phyloP scores from a whole-genome alignment of 2,329 filamentous ascomycete genomes.

The Cladosporium sp. region DNA sequence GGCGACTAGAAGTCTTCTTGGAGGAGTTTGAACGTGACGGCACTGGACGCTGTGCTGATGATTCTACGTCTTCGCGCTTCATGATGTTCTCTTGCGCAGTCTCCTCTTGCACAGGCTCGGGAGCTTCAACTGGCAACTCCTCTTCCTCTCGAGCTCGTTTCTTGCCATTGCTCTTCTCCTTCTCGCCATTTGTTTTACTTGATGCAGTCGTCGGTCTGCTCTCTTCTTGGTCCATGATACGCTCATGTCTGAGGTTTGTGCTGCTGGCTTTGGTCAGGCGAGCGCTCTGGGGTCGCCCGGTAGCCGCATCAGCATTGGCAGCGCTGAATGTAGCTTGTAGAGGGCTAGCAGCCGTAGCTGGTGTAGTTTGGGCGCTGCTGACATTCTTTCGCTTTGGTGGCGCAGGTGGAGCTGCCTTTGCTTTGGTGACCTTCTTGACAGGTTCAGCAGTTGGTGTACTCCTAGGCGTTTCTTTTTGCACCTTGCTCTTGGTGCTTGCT shows the following conservation, averaged over 20 bases:
- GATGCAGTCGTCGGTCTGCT: conserved; percentile 34
- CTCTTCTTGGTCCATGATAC: conserved; percentile 46
- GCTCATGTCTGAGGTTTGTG: conserved; percentile 41
- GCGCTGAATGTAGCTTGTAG: conserved; percentile 58
- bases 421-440: conserved; percentile 70
- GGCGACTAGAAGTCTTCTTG: conserved; percentile 42
- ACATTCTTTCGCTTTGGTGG: conserved; percentile 77
- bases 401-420: conserved; percentile 62
- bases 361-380: conserved; percentile 36
- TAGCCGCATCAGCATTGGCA: conserved; percentile 71
- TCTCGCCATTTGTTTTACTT: conserved; percentile 19
- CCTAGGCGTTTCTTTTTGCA: conserved; percentile 61
- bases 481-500: conserved; percentile 53
- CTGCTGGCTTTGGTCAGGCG: conserved; percentile 76
- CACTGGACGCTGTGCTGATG: conserved; percentile 48
- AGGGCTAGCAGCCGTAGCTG: conserved; percentile 52
- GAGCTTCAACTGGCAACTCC: conserved; percentile 22
- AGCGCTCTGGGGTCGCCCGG: conserved; percentile 65
- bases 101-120: conserved; percentile 22
- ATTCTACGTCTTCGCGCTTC: conserved; percentile 36
- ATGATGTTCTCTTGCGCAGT: conserved; percentile 22
- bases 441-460: conserved; percentile 68
- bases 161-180: conserved; percentile 28
- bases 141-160: conserved; percentile 25
- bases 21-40: conserved; percentile 32